A percentile compares a stretch with the other conserved stretches of the same genome.
Conservation (phyloP, 2,329 filamentous ascomycete genomes). For the Parasarocladium wereldwijsianum region DNA sequence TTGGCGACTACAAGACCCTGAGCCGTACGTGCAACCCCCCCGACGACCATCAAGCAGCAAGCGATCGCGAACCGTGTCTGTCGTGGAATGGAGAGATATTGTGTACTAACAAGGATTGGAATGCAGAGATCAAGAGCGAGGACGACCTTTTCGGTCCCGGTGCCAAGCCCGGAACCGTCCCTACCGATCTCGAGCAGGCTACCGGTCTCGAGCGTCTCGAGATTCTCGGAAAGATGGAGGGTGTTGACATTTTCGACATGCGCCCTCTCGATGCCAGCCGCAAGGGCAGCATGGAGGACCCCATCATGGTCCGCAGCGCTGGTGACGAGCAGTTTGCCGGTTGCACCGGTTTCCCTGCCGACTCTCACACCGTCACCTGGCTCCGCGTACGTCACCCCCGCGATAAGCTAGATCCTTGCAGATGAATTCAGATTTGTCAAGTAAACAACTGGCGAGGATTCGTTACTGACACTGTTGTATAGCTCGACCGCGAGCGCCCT, state of each 20-base stretch:
- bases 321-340: constrained; percentile 94
- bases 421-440: too few species aligned
- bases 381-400: constrained; percentile 53
- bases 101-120: constrained; percentile 10
- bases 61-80: too few species aligned
- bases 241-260: constrained; percentile 97
- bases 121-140: constrained; percentile 63
- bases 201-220: constrained; percentile 98
- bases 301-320: constrained; percentile 78
- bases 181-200: constrained; percentile 87
- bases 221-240: constrained; percentile 98
- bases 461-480: constrained; percentile 6
- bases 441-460: too few species aligned
- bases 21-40: constrained; percentile 27
- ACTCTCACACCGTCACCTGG: constrained; percentile 87
- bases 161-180: constrained; percentile 67
- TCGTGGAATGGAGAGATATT: too few species aligned
- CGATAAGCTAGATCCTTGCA: constrained; percentile 1
- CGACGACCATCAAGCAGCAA: too few species aligned
- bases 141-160: constrained; percentile 79
- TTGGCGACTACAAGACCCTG: constrained; percentile 29
- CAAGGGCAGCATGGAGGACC: constrained; percentile 80
- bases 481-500: constrained; percentile 81
- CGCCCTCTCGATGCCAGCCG: constrained; percentile 83
- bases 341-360: constrained; percentile 86